These are phyloP conservation scores for Xylaria hypoxylon DNA, from an alignment of 2,329 filamentous ascomycete species.

Conservation along the genomic window DNA sequence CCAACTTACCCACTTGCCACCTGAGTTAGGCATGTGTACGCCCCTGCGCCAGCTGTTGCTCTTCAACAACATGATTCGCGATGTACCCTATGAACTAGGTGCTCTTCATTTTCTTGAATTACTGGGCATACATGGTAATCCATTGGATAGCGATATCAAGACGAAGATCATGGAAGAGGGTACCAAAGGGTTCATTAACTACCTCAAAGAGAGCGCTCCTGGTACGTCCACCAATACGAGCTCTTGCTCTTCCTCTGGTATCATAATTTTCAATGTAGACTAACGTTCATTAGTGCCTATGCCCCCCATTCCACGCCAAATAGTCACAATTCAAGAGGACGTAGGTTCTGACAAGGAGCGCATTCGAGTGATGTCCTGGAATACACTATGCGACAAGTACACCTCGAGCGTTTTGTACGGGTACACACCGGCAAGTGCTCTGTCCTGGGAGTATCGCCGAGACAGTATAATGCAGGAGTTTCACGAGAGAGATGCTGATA, in stretches of 20 bases:
- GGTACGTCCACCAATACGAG: constrained; percentile 66
- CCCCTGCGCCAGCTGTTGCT: constrained; percentile 86
- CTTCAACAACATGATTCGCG: constrained; percentile 89
- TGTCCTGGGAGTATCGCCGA: constrained; percentile 89
- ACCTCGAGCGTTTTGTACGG: constrained; percentile 88
- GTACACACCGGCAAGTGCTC: constrained; percentile 84
- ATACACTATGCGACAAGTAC: constrained; percentile 94
- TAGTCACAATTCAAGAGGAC: constrained; percentile 81
- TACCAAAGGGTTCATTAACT: constrained; percentile 84
- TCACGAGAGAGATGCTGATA: constrained; percentile 81
- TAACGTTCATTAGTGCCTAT: constrained; percentile 70
- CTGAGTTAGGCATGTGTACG: constrained; percentile 96
- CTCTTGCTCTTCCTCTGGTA: not conserved
- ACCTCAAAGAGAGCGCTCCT: constrained; percentile 84
- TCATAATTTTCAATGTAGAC: not conserved
- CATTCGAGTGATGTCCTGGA: constrained; percentile 91
- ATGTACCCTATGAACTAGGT: constrained; percentile 86
- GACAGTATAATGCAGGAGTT: constrained; percentile 87
- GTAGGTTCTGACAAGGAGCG: constrained; percentile 70
- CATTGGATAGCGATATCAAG: constrained; percentile 79
- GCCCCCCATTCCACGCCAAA: constrained; percentile 80
- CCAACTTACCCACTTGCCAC: constrained; percentile 81
- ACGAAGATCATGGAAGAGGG: constrained; percentile 87
- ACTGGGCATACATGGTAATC: constrained; percentile 92
- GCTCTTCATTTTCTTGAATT: constrained; percentile 89